phyloP scores from a whole-genome alignment of 2,329 filamentous ascomycete genomes.

The Teratosphaeria destructans region DNA sequence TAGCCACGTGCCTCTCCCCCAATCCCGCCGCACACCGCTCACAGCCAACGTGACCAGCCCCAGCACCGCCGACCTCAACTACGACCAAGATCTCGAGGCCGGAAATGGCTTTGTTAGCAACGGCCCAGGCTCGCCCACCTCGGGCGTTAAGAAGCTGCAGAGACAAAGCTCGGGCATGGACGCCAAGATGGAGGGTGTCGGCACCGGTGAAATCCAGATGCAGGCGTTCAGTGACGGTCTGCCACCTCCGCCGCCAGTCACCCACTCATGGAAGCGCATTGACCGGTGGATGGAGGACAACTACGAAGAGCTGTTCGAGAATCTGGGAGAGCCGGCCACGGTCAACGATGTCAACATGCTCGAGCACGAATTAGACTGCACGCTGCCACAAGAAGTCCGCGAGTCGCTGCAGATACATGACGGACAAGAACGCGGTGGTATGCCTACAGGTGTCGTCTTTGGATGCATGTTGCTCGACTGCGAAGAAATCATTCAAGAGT shows the following conservation, averaged over 20 bases:
- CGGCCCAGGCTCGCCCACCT: conserved; percentile 46
- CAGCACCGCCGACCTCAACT: conserved; percentile 75
- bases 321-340: conserved; percentile 84
- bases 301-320: conserved; percentile 88
- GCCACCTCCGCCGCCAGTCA: conserved; percentile 76
- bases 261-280: conserved; percentile 88
- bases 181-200: conserved; percentile 59
- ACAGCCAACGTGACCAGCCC: conserved; percentile 79
- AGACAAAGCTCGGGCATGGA: conserved; percentile 32
- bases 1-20: conserved; percentile 77
- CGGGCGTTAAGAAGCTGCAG: conserved; percentile 67
- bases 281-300: conserved; percentile 90
- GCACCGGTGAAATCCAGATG: conserved; percentile 82
- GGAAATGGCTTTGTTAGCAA: conserved; percentile 52
- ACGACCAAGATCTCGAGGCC: conserved; percentile 59
- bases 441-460: conserved; percentile 86
- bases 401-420: conserved; percentile 88
- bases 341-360: conserved; percentile 93
- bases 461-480: conserved; percentile 93
- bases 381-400: conserved; percentile 82
- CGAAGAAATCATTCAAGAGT: conserved; percentile 95
- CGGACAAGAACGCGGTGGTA: conserved; percentile 89
- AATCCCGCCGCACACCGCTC: conserved; percentile 69
- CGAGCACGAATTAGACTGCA: conserved; percentile 91
- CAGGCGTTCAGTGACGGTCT: conserved; percentile 88